Base-by-base conservation (phyloP, 2,329 filamentous ascomycete species). In the Daldinia eschscholtzii region DNA sequence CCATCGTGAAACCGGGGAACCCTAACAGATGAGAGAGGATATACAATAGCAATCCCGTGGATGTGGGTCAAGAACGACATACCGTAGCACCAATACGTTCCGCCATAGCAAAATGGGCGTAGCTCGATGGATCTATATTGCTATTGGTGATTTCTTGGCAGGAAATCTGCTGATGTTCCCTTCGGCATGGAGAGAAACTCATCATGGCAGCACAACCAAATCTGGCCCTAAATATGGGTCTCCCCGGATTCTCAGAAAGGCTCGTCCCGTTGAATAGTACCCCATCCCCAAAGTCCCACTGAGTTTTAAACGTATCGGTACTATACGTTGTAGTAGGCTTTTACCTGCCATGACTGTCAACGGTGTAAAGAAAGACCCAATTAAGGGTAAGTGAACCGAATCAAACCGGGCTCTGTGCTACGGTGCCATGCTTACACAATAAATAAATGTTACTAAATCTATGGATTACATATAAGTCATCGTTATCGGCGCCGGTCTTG, bases 401-500 rank as follows among this genome's bases (percentile, higher is more conserved):
- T 44, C 18, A 35, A 9, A 50, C 33, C 33, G 6, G 9, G 12
- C 2, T 7, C 18, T 33, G 0, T 33, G 7, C 15, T 12, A 33
- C 46, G 7, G 15, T 9, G 9, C 7, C 26, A 18, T n/a, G 3
- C 15, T 18, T 52, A 3, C 28, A 18, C 26, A 15, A 13, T 48
- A 6, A 33, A 13, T 23, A 18, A 15, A 26, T 1, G n/a, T 53
- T 26, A 30, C 60, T 67, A 57, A 70, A 41, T 39, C 28, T 46
- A 33, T n/a, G 18, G 15, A 28, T 9, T 13, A 15, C 23, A 28
- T 13, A n/a, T 20, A 70, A 84, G 84, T 83, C 37, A 82, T 85
- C 30, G 79, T 85, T 23, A 81, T 86, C n/a, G 84, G 83, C 18
- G 83, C 83, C 18, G 83, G 83, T 10, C 80, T 86, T 1, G 83